Evolutionary conservation across 2,329 filamentous ascomycete species (phyloP).

Genomic region (Ophiostoma montium): DNA sequence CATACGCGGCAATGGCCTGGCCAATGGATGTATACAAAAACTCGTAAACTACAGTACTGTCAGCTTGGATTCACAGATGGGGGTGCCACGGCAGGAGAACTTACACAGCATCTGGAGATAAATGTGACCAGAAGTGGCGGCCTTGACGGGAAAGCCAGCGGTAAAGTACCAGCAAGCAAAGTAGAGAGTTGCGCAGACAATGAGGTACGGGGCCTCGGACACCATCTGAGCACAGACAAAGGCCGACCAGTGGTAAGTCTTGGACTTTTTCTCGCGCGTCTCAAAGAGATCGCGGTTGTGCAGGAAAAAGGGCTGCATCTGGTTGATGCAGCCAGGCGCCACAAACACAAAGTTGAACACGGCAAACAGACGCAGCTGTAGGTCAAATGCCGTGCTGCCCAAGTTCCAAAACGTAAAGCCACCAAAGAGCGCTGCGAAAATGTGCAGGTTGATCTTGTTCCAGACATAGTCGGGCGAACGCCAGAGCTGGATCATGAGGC

Average conservation of each 20-base stretch:
- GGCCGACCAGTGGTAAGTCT: slow-evolving; percentile 72
- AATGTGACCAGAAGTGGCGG: slow-evolving; percentile 44
- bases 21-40: slow-evolving; percentile 61
- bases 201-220: slow-evolving; percentile 81
- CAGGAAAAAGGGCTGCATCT: slow-evolving; percentile 78
- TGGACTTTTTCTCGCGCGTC: slow-evolving; percentile 69
- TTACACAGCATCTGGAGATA: slow-evolving; percentile 49
- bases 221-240: slow-evolving; percentile 75
- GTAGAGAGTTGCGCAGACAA: slow-evolving; percentile 50
- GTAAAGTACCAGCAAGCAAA: slow-evolving; percentile 71
- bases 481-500: slow-evolving; percentile 73
- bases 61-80: slow-evolving; percentile 28
- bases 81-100: slow-evolving; percentile 47
- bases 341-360: slow-evolving; percentile 75
- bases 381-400: slow-evolving; percentile 56
- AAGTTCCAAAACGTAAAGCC: slow-evolving; percentile 69
- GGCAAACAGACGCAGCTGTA: slow-evolving; percentile 76
- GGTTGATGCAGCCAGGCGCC: slow-evolving; percentile 65
- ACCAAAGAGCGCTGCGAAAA: slow-evolving; percentile 56
- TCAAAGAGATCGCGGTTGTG: slow-evolving; percentile 72
- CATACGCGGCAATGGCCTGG: slow-evolving; percentile 57
- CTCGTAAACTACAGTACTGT: slow-evolving; percentile 54
- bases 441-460: slow-evolving; percentile 58
- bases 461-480: slow-evolving; percentile 81
- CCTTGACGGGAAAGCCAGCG: slow-evolving; percentile 61